Conservation (phyloP, 495 filamentous ascomycete species). For the Letharia lupina region DNA sequence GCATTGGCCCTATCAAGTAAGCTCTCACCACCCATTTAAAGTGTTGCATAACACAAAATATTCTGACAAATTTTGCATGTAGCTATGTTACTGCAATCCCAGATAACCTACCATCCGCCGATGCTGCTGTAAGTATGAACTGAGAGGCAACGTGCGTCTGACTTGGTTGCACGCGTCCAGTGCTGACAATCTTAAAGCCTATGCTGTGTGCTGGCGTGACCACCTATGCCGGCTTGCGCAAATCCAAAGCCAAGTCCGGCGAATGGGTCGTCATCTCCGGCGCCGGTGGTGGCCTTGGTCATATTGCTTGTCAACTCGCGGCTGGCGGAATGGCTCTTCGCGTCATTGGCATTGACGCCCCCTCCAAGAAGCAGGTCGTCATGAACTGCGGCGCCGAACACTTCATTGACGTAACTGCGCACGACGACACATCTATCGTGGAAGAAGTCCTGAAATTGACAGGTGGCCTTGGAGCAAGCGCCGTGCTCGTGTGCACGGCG, state of each 20-base stretch:
- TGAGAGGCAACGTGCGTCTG: background rate
- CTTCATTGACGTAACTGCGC: slow-evolving; percentile 57
- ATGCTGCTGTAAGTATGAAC: slow-evolving; percentile 40
- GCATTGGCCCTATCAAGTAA: slow-evolving; percentile 47
- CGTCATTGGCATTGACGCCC: slow-evolving; percentile 61
- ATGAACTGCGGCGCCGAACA: slow-evolving; percentile 55
- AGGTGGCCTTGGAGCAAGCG: slow-evolving; percentile 54
- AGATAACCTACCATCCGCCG: slow-evolving; percentile 46
- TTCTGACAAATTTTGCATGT: background rate
- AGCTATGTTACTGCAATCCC: slow-evolving; percentile 62
- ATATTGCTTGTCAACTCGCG: slow-evolving; percentile 41
- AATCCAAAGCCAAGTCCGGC: slow-evolving; percentile 49
- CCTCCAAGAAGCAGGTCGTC: slow-evolving; percentile 52
- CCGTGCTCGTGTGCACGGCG: slow-evolving; percentile 57
- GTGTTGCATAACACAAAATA: background rate
- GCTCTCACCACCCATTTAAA: background rate
- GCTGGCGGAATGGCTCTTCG: slow-evolving; percentile 54
- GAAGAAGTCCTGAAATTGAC: slow-evolving; percentile 51
- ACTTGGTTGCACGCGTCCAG: background rate
- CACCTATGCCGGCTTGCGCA: slow-evolving; percentile 50
- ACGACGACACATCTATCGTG: slow-evolving; percentile 42
- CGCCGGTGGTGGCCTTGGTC: slow-evolving; percentile 57
- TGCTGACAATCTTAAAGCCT: slow-evolving; percentile 29
- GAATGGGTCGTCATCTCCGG: slow-evolving; percentile 60
- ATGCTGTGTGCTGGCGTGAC: slow-evolving; percentile 57